phyloP scores from a whole-genome alignment of 495 filamentous ascomycete genomes.

The Coniosporium apollinis region DNA sequence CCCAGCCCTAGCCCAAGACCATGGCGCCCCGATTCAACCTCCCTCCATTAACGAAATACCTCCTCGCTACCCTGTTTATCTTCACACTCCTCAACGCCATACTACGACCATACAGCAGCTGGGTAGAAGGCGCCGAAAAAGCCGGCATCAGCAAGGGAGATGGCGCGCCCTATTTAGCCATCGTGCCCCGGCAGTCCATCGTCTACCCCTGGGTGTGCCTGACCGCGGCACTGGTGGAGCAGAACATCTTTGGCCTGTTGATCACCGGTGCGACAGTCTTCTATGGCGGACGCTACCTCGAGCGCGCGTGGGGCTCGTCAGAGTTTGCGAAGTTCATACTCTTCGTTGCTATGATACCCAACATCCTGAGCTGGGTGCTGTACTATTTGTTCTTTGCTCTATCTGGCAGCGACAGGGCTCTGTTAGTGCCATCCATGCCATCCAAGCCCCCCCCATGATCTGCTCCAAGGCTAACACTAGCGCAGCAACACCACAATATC shows the following conservation, averaged over 20 bases:
- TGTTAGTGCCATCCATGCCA: conserved; percentile 35
- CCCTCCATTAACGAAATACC: conserved; percentile 72
- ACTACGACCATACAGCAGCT: conserved; percentile 53
- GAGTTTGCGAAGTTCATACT: conserved; percentile 88
- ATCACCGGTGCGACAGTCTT: conserved; percentile 71
- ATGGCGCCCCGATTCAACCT: conserved; percentile 84
- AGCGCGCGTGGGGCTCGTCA: conserved; percentile 85
- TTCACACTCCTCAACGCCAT: conserved; percentile 71
- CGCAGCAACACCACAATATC: conserved; percentile 59
- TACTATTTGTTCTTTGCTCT: conserved; percentile 58
- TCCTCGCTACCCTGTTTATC: conserved; percentile 53
- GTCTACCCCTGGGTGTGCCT: conserved; percentile 88
- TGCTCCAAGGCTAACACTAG: background rate
- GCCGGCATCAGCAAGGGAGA: conserved; percentile 24
- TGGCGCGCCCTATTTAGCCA: conserved; percentile 67
- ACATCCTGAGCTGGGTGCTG: conserved; percentile 51
- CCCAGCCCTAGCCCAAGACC: conserved; percentile 10
- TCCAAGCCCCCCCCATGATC: background rate
- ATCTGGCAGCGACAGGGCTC: conserved; percentile 45
- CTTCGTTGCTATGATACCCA: conserved; percentile 61
- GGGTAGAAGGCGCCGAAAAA: conserved; percentile 12
- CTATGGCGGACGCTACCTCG: conserved; percentile 87
- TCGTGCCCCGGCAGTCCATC: conserved; percentile 60
- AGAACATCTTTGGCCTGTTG: conserved; percentile 74
- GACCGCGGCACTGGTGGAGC: conserved; percentile 77